Base-by-base conservation (phyloP, 2,329 filamentous ascomycete species). In the Mollisiaceae sp. region DNA sequence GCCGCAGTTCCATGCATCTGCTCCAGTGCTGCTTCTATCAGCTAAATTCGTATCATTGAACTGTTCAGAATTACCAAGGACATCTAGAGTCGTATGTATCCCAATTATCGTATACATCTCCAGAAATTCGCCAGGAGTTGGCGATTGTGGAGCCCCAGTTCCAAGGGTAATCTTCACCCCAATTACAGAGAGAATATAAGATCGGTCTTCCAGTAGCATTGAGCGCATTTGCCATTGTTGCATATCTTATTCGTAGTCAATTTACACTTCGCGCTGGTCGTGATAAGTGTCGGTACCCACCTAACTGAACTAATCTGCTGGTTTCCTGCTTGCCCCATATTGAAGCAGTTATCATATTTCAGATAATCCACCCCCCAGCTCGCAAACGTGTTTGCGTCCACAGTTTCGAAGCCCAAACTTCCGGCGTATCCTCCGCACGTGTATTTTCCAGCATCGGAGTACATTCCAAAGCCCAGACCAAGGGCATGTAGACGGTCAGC, bases 261-360 rank as follows among this genome's bases (percentile, higher is more conserved):
- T 27, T 59, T 27, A 32, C 32, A 36, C 9, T 20, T 3, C 14
- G 27, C 11, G n/a, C 3, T 47, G 20, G 11, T n/a, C 18, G 15
- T 12, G n/a, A 8, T 38, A 55, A 4, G 9, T 8, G 8, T 20
- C n/a, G 35, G 15, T 41, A 47, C 60, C 60, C 56, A 72, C 72
- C 83, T 82, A 20, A 68, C 66, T 4, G 82, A 83, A 32, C 67
- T 83, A 65, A 75, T 74, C 70, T 62, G 73, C 64, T 67, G 75
- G 67, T 73, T 76, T 70, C 83, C 83, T n/a, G 79, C 80, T 63
- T 83, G 80, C 8, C 84, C 84, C 66, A 82, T 77, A 67, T 85
- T 85, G 72, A 80, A 85, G 76, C 84, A 86, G 71, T 86, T 86
- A 74, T 86, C 84, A 69, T 86, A 86, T 71, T 85, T 84, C 24